Evolutionary conservation across 768 basidiomycete genomes (phyloP).

Genomic region (Pisolithus orientalis): DNA sequence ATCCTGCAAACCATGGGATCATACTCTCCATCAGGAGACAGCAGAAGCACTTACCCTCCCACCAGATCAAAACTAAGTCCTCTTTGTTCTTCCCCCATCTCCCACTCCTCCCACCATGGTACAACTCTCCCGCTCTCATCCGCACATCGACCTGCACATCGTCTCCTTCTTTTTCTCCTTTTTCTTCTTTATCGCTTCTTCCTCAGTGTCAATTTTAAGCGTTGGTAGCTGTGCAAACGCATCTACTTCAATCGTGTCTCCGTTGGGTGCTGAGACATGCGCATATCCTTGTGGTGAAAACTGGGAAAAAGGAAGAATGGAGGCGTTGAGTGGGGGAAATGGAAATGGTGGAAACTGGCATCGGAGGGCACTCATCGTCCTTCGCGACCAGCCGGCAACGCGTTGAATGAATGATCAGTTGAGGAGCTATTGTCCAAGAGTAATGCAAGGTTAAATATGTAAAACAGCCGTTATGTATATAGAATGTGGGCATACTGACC

Average conservation of each 20-base stretch:
- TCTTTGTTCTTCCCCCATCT: slow-evolving; percentile 18
- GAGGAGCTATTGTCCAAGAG: too few species aligned
- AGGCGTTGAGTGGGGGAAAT: slow-evolving; percentile 30
- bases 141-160: slow-evolving; percentile 15
- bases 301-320: slow-evolving; percentile 37
- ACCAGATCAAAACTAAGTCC: not conserved
- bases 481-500: too few species aligned
- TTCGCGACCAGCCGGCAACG: too few species aligned
- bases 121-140: slow-evolving; percentile 18
- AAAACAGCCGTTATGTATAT: too few species aligned
- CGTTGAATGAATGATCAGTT: too few species aligned
- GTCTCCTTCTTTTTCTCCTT: slow-evolving; percentile 12
- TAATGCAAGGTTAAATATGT: too few species aligned
- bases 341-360: slow-evolving; percentile 46
- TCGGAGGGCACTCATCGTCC: too few species aligned
- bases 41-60: too few species aligned
- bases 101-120: slow-evolving; percentile 31
- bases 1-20: slow-evolving; percentile 3
- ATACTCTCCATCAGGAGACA: not conserved
- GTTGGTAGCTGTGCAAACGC: slow-evolving; percentile 17
- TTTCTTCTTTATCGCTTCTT: slow-evolving; percentile 6
- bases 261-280: slow-evolving; percentile 1
- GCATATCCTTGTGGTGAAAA: slow-evolving; percentile 28
- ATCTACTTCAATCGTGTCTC: slow-evolving; percentile 21
- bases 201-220: slow-evolving; percentile 20